Percentiles rank a stretch among this genome's conserved stretches.
Conservation (phyloP, 2,329 filamentous ascomycete genomes). For the Arthrobotrys entomopaga region DNA sequence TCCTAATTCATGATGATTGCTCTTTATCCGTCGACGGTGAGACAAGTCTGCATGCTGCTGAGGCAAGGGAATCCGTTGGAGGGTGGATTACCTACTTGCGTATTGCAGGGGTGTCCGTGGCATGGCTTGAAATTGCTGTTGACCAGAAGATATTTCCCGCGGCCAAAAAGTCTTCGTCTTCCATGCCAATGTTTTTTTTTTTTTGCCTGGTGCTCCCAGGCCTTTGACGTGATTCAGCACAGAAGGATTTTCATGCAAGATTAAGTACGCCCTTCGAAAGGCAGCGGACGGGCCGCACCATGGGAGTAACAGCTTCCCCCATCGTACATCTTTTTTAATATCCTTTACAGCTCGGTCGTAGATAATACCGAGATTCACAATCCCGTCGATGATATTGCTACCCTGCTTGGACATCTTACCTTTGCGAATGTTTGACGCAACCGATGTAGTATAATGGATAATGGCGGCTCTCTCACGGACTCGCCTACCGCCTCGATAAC, state of each 20-base stretch:
- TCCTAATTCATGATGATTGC: conserved; percentile 37
- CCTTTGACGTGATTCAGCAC: conserved; percentile 54
- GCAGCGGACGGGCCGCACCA: conserved; percentile 55
- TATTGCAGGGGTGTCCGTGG: conserved; percentile 47
- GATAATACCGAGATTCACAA: conserved; percentile 48
- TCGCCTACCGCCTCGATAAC: conserved; percentile 54
- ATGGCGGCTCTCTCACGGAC: conserved; percentile 53
- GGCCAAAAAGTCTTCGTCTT: conserved; percentile 47
- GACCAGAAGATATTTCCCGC: conserved; percentile 44
- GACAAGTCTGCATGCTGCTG: conserved; percentile 49
- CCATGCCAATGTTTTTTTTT: conserved; percentile 39
- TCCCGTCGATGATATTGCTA: conserved; percentile 47
- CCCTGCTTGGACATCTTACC: conserved; percentile 27
- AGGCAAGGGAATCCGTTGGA: conserved; percentile 42
- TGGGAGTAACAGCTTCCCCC: conserved; percentile 52
- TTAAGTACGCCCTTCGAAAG: conserved; percentile 55
- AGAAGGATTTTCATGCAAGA: conserved; percentile 55
- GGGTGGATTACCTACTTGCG: conserved; percentile 51
- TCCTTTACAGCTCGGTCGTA: conserved; percentile 47
- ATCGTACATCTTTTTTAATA: conserved; percentile 47
- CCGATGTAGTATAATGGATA: conserved; percentile 55
- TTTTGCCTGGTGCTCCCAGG: not conserved
- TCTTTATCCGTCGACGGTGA: conserved; percentile 35
- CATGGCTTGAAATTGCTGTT: conserved; percentile 55
- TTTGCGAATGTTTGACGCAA: conserved; percentile 41